Evolutionary conservation across 1,284 basidiomycete species (phyloP), one percentile per base, ranked within the genome.

Genomic region (Phlebopus sp.): DNA sequence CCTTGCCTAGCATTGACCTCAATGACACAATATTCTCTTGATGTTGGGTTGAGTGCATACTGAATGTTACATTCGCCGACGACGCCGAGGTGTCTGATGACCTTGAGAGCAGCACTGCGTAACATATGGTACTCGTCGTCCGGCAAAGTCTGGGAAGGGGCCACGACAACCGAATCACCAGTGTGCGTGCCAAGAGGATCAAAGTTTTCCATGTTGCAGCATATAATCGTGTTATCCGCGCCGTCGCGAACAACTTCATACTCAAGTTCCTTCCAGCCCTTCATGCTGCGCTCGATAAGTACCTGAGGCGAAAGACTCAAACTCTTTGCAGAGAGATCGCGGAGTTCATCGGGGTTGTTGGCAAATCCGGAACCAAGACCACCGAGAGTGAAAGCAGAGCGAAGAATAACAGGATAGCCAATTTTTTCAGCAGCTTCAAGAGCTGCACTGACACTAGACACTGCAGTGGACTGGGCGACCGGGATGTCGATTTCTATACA

Each of bases 161-260:
- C 97, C 37, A 99, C 94, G 64, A 99, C 97, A 63, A 99, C 99
- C n/a, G 96, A 99, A 69, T 99, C 97, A 63, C 97, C 97, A n/a
- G 97, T 99, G 71, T 99, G 97, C 36, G 93, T 98, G 56, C 97
- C 97, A 53, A 99, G 86, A 17, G 97, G 97, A 67, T 99, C 97
- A 60, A 99, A 99, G 74, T 99, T 99, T 73, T 97, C 91, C 91
- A 93, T 94, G 70, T 95, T 95, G 71, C 92, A 96, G 72, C 92
- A 95, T 61, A 95, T 95, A 66, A 95, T 92, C 9, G 92, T 92
- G 70, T 92, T 92, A 67, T 99, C 94, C 45, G 92, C 92, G 59
- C 84, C 93, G 69, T 99, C 97, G 54, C 97, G 90, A 59, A 99
- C 95, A 48, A 99, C 97, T 70, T 99, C 97, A 64, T 99, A 99